phyloP scores from a whole-genome alignment of 768 basidiomycete genomes.

The Hypsizygus marmoreus region DNA sequence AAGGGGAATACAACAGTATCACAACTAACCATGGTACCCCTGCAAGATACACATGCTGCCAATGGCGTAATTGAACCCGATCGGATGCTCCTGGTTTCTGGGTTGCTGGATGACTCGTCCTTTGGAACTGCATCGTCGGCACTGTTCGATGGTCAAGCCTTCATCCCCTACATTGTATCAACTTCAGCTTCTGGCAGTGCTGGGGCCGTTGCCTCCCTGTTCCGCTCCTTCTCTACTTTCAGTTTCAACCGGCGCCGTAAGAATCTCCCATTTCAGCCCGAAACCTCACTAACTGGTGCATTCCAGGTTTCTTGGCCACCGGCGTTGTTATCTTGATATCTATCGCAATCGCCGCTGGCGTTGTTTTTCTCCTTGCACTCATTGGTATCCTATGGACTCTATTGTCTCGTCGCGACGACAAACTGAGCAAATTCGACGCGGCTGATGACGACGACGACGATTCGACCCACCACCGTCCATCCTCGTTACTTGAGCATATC shows the following conservation, averaged over 20 bases:
- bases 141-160: slow-evolving; percentile 80
- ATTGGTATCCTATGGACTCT: slow-evolving; percentile 88
- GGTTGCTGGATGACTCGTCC: slow-evolving; percentile 64
- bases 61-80: slow-evolving; percentile 79
- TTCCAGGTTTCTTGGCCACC: slow-evolving; percentile 79
- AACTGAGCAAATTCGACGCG: slow-evolving; percentile 59
- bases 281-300: slow-evolving; percentile 12
- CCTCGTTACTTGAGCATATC: slow-evolving; percentile 87
- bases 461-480: slow-evolving; percentile 77
- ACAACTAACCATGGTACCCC: slow-evolving; percentile 88
- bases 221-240: slow-evolving; percentile 80
- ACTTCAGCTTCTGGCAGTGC: slow-evolving; percentile 62
- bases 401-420: slow-evolving; percentile 81
- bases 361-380: slow-evolving; percentile 85
- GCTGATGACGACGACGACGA: slow-evolving; percentile 75
- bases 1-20: slow-evolving; percentile 64
- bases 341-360: slow-evolving; percentile 93
- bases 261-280: slow-evolving; percentile 28
- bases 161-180: slow-evolving; percentile 83
- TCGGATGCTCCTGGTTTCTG: slow-evolving; percentile 89
- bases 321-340: slow-evolving; percentile 97
- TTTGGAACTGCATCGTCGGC: slow-evolving; percentile 84
- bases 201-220: slow-evolving; percentile 75
- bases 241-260: slow-evolving; percentile 71
- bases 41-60: slow-evolving; percentile 70